Evolutionary conservation across 441 rosid genomes (phyloP).

Genomic region (Hura crepitans): DNA sequence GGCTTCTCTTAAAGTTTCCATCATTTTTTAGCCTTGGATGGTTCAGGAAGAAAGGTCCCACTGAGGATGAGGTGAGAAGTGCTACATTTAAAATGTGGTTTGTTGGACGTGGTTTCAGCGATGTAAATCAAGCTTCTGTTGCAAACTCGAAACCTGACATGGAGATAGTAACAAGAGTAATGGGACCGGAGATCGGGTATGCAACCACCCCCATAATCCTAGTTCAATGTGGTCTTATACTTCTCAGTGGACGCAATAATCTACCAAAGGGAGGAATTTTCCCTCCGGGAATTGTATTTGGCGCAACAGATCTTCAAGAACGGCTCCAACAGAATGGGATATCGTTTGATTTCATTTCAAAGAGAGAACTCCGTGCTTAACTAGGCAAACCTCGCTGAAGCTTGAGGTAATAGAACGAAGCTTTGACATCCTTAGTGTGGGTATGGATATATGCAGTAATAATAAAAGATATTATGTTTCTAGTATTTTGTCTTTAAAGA

Average conservation of each 20-base stretch:
- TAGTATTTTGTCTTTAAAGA: neutral
- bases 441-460: neutral
- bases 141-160: slow-evolving; percentile 50
- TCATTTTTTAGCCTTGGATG: slow-evolving; percentile 75
- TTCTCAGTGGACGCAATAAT: slow-evolving; percentile 49
- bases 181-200: slow-evolving; percentile 88
- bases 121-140: slow-evolving; percentile 38
- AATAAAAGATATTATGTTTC: neutral
- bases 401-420: neutral
- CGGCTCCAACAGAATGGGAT: slow-evolving; percentile 72
- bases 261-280: slow-evolving; percentile 73
- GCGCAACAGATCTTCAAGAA: slow-evolving; percentile 72
- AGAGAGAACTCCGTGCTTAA: slow-evolving; percentile 35
- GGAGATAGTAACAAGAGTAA: slow-evolving; percentile 65
- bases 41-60: slow-evolving; percentile 77
- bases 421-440: neutral
- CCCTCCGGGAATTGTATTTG: slow-evolving; percentile 78
- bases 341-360: slow-evolving; percentile 65
- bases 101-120: slow-evolving; percentile 67
- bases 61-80: slow-evolving; percentile 70
- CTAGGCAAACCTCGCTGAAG: neutral
- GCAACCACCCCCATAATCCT: slow-evolving; percentile 64
- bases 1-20: slow-evolving; percentile 77
- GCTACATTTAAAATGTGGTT: slow-evolving; percentile 92
- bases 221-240: slow-evolving; percentile 62